Percentiles rank a stretch among this genome's conserved stretches.
Conservation (phyloP, 768 basidiomycete genomes). For the Serendipita indica region DNA sequence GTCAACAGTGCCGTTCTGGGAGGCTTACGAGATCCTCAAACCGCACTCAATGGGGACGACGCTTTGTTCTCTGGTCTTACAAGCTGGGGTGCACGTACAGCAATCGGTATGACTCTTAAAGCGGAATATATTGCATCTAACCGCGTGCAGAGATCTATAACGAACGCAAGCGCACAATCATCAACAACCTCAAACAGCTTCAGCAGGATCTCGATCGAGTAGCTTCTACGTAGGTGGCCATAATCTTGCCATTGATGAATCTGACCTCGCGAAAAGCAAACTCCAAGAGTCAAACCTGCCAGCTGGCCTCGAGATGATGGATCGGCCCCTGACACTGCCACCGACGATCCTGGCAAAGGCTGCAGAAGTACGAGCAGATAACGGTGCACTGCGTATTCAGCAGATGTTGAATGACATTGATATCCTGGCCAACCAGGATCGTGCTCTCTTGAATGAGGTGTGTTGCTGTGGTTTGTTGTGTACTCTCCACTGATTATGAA, state of each 20-base stretch:
- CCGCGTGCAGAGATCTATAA: conserved; percentile 59
- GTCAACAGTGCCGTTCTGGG: conserved; percentile 43
- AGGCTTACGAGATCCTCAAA: conserved; percentile 43
- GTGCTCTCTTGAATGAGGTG: conserved; percentile 62
- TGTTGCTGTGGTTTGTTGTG: not conserved
- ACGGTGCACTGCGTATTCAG: conserved; percentile 60
- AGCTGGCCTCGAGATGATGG: conserved; percentile 72
- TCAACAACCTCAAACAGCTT: conserved; percentile 47
- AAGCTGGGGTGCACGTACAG: conserved; percentile 76
- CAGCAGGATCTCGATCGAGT: conserved; percentile 48
- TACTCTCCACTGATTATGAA: not conserved
- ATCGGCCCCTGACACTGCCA: conserved; percentile 75
- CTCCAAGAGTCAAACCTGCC: conserved; percentile 66
- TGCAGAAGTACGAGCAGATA: conserved; percentile 64
- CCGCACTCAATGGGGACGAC: conserved; percentile 35
- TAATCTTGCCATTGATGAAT: not conserved
- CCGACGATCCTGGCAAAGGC: conserved; percentile 76
- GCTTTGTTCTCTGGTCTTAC: conserved; percentile 63
- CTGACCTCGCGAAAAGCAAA: conserved; percentile 29
- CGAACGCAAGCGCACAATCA: conserved; percentile 58
- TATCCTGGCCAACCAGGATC: conserved; percentile 45
- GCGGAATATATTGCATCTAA: not conserved
- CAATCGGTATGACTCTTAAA: conserved; percentile 47
- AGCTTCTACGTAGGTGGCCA: conserved; percentile 39
- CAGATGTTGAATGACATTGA: conserved; percentile 59